These are phyloP conservation scores for Corinectria fuckeliana DNA, from an alignment of 2,329 filamentous ascomycete species.

Conservation along the genomic window DNA sequence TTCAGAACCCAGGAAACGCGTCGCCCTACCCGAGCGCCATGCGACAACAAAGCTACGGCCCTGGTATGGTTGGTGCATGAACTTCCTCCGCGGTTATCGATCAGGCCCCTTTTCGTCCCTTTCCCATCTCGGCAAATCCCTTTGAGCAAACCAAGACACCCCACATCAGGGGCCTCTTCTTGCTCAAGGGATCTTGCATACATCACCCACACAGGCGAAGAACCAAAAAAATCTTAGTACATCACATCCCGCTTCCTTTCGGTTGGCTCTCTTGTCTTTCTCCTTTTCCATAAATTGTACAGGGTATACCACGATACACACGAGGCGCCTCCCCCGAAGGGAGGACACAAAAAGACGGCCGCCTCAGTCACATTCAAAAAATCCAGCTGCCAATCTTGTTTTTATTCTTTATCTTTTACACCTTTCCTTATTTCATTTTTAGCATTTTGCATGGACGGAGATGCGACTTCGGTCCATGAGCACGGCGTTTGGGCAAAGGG, in stretches of 20 bases:
- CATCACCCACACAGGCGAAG: slow-evolving; percentile 17
- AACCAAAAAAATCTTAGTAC: slow-evolving; percentile 8
- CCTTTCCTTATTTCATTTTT: slow-evolving; percentile 23
- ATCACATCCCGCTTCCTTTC: slow-evolving; percentile 16
- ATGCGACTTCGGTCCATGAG: slow-evolving; percentile 31
- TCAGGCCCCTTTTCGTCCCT: slow-evolving; percentile 7
- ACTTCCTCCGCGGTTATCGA: neutral
- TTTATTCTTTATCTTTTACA: slow-evolving; percentile 26
- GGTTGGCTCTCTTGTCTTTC: slow-evolving; percentile 21
- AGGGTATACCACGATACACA: slow-evolving; percentile 40
- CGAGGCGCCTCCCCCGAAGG: slow-evolving; percentile 25
- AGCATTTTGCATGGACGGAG: slow-evolving; percentile 34
- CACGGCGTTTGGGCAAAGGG: slow-evolving; percentile 43
- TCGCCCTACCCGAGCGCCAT: slow-evolving; percentile 52
- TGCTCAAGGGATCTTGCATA: slow-evolving; percentile 8
- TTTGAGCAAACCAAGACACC: slow-evolving; percentile 16
- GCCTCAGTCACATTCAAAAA: slow-evolving; percentile 27
- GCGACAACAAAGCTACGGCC: slow-evolving; percentile 61
- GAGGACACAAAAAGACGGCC: slow-evolving; percentile 22
- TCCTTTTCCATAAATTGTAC: slow-evolving; percentile 38
- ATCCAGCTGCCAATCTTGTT: slow-evolving; percentile 21
- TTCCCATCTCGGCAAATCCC: neutral
- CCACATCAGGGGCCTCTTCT: slow-evolving; percentile 22
- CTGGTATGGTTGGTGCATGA: slow-evolving; percentile 65
- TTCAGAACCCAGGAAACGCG: slow-evolving; percentile 55